Percentiles rank a stretch among this genome's conserved stretches.
phyloP scores from a whole-genome alignment of 2,329 filamentous ascomycete genomes.

The Aspergillus arachidicola region DNA sequence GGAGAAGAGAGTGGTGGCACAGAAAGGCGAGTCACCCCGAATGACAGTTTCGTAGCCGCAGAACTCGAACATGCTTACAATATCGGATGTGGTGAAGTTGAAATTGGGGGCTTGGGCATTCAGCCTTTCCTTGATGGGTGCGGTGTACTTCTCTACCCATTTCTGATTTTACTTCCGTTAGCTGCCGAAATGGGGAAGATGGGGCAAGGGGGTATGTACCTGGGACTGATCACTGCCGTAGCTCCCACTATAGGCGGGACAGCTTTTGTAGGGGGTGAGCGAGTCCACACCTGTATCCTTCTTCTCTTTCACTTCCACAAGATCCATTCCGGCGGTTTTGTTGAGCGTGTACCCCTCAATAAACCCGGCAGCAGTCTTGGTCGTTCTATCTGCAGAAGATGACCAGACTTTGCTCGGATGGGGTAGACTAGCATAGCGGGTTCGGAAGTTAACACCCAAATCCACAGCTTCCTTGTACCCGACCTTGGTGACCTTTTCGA shows the following conservation, averaged over 20 bases:
- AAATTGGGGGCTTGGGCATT: constrained; percentile 58
- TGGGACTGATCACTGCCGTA: constrained; percentile 59
- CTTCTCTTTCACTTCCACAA: constrained; percentile 60
- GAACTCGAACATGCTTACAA: constrained; percentile 67
- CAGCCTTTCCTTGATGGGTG: constrained; percentile 61
- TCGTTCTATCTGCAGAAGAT: constrained; percentile 64
- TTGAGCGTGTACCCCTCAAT: constrained; percentile 59
- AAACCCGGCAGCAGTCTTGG: constrained; percentile 60
- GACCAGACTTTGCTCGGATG: constrained; percentile 62
- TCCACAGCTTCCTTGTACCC: constrained; percentile 63
- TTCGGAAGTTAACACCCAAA: constrained; percentile 60
- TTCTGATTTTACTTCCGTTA: constrained; percentile 9
- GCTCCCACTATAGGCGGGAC: constrained; percentile 63
- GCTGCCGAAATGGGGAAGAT: not conserved
- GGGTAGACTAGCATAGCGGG: constrained; percentile 59
- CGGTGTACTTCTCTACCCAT: constrained; percentile 52
- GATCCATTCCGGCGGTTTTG: constrained; percentile 54
- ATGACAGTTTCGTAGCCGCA: constrained; percentile 69
- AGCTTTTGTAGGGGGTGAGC: constrained; percentile 66
- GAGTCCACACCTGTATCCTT: constrained; percentile 61
- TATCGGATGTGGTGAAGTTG: constrained; percentile 65
- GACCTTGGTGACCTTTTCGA: constrained; percentile 61
- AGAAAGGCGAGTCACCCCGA: constrained; percentile 63
- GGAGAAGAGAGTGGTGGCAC: constrained; percentile 60
- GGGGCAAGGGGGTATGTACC: constrained; percentile 41